These are phyloP conservation scores for Nakazawaea ishiwadae DNA, from an alignment of 805 yeast species.

Conservation along the genomic window DNA sequence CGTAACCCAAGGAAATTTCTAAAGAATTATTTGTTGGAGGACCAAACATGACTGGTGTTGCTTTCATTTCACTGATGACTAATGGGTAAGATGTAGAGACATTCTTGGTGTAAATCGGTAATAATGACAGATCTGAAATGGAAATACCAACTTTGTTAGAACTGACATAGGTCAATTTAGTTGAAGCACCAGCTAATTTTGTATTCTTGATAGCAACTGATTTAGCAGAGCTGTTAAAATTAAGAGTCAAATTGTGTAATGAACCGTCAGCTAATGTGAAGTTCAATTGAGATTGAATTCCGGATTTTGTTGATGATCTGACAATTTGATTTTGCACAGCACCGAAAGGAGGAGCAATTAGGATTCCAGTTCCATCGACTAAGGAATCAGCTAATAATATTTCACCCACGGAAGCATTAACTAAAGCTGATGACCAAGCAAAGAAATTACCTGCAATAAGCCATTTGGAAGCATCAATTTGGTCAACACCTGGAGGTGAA, in stretches of 20 bases:
- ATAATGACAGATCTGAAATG: constrained; percentile 9
- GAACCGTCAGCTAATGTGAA: constrained; percentile 23
- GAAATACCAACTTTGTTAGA: constrained; percentile 7
- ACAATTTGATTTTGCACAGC: constrained; percentile 22
- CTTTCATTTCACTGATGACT: constrained; percentile 12
- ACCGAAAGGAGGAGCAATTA: constrained; percentile 22
- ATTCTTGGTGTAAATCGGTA: constrained; percentile 13
- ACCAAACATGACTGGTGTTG: constrained; percentile 13
- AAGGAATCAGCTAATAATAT: constrained; percentile 15
- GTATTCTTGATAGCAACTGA: constrained; percentile 16
- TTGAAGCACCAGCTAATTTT: constrained; percentile 12
- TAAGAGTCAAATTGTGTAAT: constrained; percentile 18
- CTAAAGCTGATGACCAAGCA: constrained; percentile 21
- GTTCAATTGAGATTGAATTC: constrained; percentile 20
- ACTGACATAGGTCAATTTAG: constrained; percentile 12
- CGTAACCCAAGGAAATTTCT: constrained; percentile 10
- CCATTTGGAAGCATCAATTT: constrained; percentile 19
- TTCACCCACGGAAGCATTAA: constrained; percentile 19
- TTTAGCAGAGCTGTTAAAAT: constrained; percentile 15
- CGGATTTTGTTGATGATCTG: constrained; percentile 16
- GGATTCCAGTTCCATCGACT: constrained; percentile 20
- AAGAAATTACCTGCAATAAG: constrained; percentile 24
- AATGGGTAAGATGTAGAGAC: constrained; percentile 14
- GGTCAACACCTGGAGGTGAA: constrained; percentile 15
- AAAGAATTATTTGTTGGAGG: constrained; percentile 12